Evolutionary conservation across 2,329 filamentous ascomycete genomes (phyloP).

Genomic region (Colletotrichum sp.): DNA sequence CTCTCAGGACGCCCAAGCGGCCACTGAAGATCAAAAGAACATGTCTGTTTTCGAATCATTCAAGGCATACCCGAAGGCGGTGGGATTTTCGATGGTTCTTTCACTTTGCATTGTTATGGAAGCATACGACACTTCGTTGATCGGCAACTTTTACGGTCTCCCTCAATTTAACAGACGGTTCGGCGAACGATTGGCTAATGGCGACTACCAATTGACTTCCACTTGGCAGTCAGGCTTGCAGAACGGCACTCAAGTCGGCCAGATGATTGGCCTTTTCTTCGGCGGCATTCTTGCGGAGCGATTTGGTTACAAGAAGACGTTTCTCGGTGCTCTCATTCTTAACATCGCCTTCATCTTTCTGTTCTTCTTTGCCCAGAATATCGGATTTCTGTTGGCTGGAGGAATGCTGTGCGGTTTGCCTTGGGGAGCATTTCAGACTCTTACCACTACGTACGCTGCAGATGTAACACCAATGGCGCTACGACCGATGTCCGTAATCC

Average conservation of each 20-base stretch:
- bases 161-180: constrained; percentile 24
- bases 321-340: background rate
- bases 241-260: background rate
- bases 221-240: background rate
- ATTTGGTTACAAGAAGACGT: background rate
- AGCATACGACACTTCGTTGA: constrained; percentile 27
- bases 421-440: constrained; percentile 50
- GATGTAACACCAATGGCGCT: constrained; percentile 38
- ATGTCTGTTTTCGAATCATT: background rate
- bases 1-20: background rate
- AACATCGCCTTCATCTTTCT: background rate
- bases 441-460: constrained; percentile 44
- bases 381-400: background rate
- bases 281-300: background rate
- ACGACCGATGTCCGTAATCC: constrained; percentile 32
- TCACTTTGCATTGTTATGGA: constrained; percentile 30
- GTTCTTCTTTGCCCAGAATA: background rate
- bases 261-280: background rate
- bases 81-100: constrained; percentile 27
- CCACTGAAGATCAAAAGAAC: background rate
- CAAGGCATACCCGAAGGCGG: constrained; percentile 27
- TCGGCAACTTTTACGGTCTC: constrained; percentile 26
- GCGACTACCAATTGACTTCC: background rate
- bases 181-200: background rate
- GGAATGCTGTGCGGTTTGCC: constrained; percentile 30